phyloP scores from a whole-genome alignment of 2,329 filamentous ascomycete species.

The Berkeleyomyces basicola region DNA sequence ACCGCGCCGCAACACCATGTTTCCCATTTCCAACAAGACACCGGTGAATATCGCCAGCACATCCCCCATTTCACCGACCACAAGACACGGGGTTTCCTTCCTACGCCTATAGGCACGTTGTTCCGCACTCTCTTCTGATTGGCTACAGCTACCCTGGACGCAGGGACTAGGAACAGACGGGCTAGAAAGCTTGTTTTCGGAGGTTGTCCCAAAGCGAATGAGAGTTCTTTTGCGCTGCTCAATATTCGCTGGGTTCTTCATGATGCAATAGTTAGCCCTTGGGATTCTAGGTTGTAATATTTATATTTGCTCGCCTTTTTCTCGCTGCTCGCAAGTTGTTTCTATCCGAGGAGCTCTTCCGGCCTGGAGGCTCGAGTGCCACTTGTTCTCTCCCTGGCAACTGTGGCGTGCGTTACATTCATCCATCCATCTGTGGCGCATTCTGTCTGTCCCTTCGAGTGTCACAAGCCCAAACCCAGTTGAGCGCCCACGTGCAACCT shows the following conservation, averaged over 20 bases:
- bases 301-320: too few species aligned
- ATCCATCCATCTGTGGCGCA: neutral
- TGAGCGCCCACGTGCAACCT: neutral
- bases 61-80: neutral
- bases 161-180: neutral
- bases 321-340: too few species aligned
- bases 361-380: neutral
- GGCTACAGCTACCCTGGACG: neutral
- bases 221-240: neutral
- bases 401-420: neutral
- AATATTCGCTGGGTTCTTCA: neutral
- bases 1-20: too few species aligned
- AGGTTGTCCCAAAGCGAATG: neutral
- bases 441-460: neutral
- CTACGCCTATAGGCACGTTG: conserved; percentile 4
- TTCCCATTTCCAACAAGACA: too few species aligned
- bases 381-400: neutral
- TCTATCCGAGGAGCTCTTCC: too few species aligned
- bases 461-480: neutral
- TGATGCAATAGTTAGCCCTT: too few species aligned
- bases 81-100: neutral
- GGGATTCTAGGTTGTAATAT: too few species aligned
- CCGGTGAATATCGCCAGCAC: neutral
- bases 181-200: neutral
- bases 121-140: conserved; percentile 9